Conservation (phyloP, 306 rosid species). For the Mimosa bimucronata region DNA sequence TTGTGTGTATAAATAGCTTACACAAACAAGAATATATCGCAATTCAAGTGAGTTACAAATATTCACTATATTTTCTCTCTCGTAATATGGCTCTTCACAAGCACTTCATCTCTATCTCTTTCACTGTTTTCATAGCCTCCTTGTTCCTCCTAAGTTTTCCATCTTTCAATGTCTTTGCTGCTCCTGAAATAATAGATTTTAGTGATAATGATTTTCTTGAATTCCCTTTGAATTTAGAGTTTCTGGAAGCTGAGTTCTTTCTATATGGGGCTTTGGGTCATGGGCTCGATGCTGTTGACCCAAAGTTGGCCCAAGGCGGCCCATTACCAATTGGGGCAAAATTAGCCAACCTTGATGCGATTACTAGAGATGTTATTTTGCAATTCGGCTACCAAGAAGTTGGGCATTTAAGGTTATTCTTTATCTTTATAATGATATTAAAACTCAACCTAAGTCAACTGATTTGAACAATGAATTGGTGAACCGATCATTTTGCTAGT, state of each 20-base stretch:
- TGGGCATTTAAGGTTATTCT: slow-evolving; percentile 62
- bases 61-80: not conserved
- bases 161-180: not conserved
- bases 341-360: slow-evolving; percentile 42
- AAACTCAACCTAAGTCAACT: too few relatives aligned
- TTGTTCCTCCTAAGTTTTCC: slow-evolving; percentile 35
- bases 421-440: not conserved
- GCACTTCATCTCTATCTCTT: not conserved
- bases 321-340: slow-evolving; percentile 60
- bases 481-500: too few relatives aligned
- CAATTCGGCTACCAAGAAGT: slow-evolving; percentile 76
- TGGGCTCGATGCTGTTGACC: slow-evolving; percentile 60
- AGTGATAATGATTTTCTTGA: slow-evolving; percentile 48
- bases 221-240: slow-evolving; percentile 70
- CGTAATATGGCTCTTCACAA: not conserved
- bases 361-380: slow-evolving; percentile 44
- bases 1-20: not conserved
- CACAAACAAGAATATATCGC: not conserved
- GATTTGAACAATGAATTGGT: too few relatives aligned
- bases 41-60: not conserved
- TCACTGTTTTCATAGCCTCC: slow-evolving; percentile 23
- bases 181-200: slow-evolving; percentile 11
- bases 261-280: slow-evolving; percentile 55
- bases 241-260: slow-evolving; percentile 72
- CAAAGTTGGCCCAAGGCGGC: slow-evolving; percentile 56